Evolutionary conservation across 176 grass and related monocot species (phyloP), one percentile per base, ranked within the genome.

Genomic region (Elymus sibiricus): DNA sequence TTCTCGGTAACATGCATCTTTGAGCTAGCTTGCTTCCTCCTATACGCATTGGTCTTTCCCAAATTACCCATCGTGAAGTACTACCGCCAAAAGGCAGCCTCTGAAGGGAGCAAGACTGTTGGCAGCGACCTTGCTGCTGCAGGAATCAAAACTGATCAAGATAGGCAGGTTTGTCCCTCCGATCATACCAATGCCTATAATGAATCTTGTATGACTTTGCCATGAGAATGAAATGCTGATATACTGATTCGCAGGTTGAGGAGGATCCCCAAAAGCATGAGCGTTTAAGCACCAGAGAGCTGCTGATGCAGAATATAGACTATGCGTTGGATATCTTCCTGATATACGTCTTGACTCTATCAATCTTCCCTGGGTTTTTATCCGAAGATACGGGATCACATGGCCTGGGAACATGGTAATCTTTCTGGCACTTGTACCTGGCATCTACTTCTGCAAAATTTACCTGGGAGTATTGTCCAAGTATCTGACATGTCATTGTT

Each of bases 301-400:
- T 98, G 31, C 58, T 96, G 51, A 31, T 91, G 61, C 17, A 96
- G 78, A 98, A 98, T 65, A 88, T 90, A 12, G 97, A 98, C 70
- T 96, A 98, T 19, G 78, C 86, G 0, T 6, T 92, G 17, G 84
- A 92, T 46, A 42, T 94, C 15, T 98, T 77, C 91, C 88, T 98
- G 42, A 92, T 98, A 44, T 94, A 98, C 63, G 92, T 96, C 34
- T 37, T 98, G 81, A 98, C 97, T 8, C 75, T 98, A 29, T 98
- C 97, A 1, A 95, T 98, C 80, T 94, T 98, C 61, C 92, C 93
- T 53, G 97, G 97, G 22, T 98, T 98, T 79, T 85, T 98, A 83
- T 94, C 97, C 19, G 97, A 98, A 80, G 97, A 98, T 67, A 94
- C 97, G 8, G 97, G 97, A 13, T 86, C 82, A 71, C 97, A 98